A percentile compares a stretch with the other conserved stretches of the same genome.
These are phyloP conservation scores for Eucalyptus microcorys DNA, from an alignment of 345 rosid genomes.

Conservation along the genomic window DNA sequence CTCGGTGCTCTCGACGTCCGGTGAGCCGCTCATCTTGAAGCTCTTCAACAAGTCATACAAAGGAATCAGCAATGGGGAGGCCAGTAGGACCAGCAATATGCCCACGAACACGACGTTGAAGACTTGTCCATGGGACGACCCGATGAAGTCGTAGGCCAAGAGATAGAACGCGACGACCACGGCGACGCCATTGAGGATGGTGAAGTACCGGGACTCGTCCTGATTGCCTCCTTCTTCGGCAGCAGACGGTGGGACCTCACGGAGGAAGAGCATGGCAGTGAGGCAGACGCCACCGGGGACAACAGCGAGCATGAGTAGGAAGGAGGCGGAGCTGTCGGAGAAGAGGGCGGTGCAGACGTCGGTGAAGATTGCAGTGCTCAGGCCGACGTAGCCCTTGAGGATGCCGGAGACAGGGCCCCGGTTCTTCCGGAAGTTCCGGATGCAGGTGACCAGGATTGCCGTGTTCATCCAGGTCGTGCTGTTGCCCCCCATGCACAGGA, in stretches of 20 bases:
- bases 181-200: constrained; percentile 47
- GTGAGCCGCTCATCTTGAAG: constrained; percentile 2
- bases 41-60: constrained; percentile 19
- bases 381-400: constrained; percentile 80
- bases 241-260: constrained; percentile 45
- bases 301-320: constrained; percentile 58
- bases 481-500: constrained; percentile 92
- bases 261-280: constrained; percentile 72
- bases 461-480: constrained; percentile 99
- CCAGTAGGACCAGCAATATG: constrained; percentile 41
- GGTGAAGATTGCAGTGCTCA: constrained; percentile 92
- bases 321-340: constrained; percentile 42
- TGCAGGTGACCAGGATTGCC: constrained; percentile 78
- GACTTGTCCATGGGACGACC: constrained; percentile 15
- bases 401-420: constrained; percentile 93
- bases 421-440: constrained; percentile 76
- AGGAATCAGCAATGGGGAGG: constrained; percentile 58
- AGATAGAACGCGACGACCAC: constrained; percentile 69
- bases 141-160: constrained; percentile 46
- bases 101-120: constrained; percentile 28
- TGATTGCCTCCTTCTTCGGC: constrained; percentile 12
- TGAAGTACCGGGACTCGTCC: constrained; percentile 63
- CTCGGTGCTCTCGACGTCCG: constrained; percentile 1
- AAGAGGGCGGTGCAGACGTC: constrained; percentile 78
- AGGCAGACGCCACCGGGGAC: constrained; percentile 76